These are phyloP conservation scores for Blastosporella zonata DNA, from an alignment of 1,284 basidiomycete genomes.

Conservation along the genomic window DNA sequence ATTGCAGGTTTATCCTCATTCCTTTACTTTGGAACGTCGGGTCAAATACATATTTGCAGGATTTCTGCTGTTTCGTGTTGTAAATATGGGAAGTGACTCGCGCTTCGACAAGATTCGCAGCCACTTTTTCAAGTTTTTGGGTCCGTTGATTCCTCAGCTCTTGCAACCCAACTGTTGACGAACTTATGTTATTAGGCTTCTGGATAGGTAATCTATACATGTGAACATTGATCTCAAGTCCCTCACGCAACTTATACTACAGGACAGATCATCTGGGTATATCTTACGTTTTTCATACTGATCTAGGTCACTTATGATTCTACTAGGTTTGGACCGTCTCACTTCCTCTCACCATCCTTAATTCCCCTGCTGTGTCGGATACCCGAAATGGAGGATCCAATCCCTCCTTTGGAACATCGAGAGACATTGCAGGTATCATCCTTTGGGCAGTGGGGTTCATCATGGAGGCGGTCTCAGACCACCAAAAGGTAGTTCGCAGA, in stretches of 20 bases:
- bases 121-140: conserved; percentile 67
- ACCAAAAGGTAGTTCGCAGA: conserved; percentile 51
- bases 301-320: too few relatives aligned
- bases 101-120: conserved; percentile 67
- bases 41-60: conserved; percentile 29
- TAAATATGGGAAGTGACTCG: conserved; percentile 63
- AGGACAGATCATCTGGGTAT: conserved; percentile 58
- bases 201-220: conserved; percentile 41
- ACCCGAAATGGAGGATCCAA: conserved; percentile 40
- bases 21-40: background rate
- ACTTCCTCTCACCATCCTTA: conserved; percentile 61
- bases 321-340: conserved; percentile 65
- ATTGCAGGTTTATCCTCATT: conserved; percentile 40
- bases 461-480: conserved; percentile 60
- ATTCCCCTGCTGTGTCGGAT: conserved; percentile 65
- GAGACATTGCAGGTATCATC: conserved; percentile 69
- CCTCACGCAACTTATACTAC: background rate
- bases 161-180: background rate
- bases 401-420: conserved; percentile 56
- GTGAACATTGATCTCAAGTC: background rate
- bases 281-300: conserved; percentile 1
- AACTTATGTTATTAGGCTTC: conserved; percentile 25
- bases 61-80: conserved; percentile 64
- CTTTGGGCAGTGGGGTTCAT: conserved; percentile 63
- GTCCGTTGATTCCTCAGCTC: conserved; percentile 27